These are phyloP conservation scores for Beta vulgaris DNA, from an alignment of 148 eudicot genomes.

Conservation along the genomic window DNA sequence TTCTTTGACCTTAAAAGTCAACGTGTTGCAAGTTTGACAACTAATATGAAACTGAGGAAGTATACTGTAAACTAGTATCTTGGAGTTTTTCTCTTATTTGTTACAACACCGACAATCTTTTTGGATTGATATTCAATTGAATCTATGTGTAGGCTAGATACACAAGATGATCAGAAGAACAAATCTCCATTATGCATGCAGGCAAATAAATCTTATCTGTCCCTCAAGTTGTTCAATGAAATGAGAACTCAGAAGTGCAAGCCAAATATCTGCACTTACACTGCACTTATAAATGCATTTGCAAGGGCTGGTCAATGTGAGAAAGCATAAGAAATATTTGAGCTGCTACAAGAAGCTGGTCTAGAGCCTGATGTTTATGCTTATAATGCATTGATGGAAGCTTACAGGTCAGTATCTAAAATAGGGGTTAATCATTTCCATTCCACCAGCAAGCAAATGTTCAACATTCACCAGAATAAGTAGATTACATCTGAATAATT, in stretches of 20 bases:
- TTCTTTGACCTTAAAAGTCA: no score
- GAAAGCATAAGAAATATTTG: conserved; percentile 86
- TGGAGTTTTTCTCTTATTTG: not conserved
- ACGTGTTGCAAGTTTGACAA: no score
- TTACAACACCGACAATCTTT: not conserved
- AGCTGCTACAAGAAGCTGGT: conserved; percentile 75
- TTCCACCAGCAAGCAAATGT: not conserved
- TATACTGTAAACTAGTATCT: not conserved
- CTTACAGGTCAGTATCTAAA: conserved; percentile 59
- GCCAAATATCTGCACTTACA: conserved; percentile 85
- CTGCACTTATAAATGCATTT: conserved; percentile 80
- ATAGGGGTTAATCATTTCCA: not conserved
- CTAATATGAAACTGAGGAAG: no score
- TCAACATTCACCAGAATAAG: no score
- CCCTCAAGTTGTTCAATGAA: conserved; percentile 72
- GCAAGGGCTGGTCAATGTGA: conserved; percentile 93
- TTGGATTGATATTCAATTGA: not conserved
- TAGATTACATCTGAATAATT: no score
- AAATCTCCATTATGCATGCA: conserved; percentile 37
- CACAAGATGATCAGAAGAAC: conserved; percentile 3
- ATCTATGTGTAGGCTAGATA: not conserved
- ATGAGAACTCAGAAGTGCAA: conserved; percentile 64
- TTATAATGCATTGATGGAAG: conserved; percentile 92
- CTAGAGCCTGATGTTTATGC: conserved; percentile 86
- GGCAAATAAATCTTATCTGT: conserved; percentile 75